Conservation (phyloP, 2,329 filamentous ascomycete genomes). For the Rasamsonia emersonii region DNA sequence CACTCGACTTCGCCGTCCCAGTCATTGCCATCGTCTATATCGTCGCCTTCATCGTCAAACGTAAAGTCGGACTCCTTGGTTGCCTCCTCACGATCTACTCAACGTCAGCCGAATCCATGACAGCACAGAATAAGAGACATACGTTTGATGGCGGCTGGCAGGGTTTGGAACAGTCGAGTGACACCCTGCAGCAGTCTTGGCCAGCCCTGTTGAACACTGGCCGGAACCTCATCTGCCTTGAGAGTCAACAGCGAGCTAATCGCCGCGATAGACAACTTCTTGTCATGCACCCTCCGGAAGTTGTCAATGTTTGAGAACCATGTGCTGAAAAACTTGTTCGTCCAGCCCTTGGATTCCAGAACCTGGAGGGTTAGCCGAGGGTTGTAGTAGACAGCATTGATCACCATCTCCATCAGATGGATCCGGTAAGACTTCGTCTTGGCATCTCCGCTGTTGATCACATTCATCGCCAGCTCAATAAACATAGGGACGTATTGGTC, state of each 20-base stretch:
- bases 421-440: slow-evolving; percentile 92
- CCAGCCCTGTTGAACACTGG: slow-evolving; percentile 93
- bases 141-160: slow-evolving; percentile 82
- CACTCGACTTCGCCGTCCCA: slow-evolving; percentile 71
- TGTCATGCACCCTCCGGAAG: slow-evolving; percentile 92
- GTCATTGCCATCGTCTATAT: slow-evolving; percentile 67
- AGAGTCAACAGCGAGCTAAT: slow-evolving; percentile 80
- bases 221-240: slow-evolving; percentile 70
- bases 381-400: slow-evolving; percentile 98
- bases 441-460: slow-evolving; percentile 62
- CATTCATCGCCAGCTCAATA: slow-evolving; percentile 77
- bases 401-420: slow-evolving; percentile 97
- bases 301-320: slow-evolving; percentile 96
- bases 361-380: slow-evolving; percentile 74
- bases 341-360: slow-evolving; percentile 87
- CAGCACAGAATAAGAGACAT: too few species aligned
- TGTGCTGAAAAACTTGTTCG: slow-evolving; percentile 96
- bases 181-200: slow-evolving; percentile 82
- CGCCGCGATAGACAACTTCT: slow-evolving; percentile 93
- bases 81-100: slow-evolving; percentile 74
- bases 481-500: slow-evolving; percentile 86
- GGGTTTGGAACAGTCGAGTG: slow-evolving; percentile 81
- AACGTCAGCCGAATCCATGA: slow-evolving; percentile 2
- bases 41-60: slow-evolving; percentile 62
- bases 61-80: slow-evolving; percentile 78